Conservation (phyloP, 2,329 filamentous ascomycete genomes). For the Scedosporium boydii region DNA sequence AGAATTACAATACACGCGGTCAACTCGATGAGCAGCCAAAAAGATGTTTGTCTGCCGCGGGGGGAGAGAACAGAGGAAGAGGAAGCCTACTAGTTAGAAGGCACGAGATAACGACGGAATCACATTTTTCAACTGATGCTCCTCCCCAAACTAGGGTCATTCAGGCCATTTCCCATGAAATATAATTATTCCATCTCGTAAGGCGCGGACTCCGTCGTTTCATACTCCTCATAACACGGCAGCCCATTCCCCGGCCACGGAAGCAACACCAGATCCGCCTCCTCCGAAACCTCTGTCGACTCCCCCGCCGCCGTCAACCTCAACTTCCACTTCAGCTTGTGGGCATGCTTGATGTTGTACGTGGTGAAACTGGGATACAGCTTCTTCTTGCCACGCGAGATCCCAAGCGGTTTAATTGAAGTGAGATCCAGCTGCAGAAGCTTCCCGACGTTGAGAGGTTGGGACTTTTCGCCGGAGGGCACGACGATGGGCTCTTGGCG, state of each 20-base stretch:
- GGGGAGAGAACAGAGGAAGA: too few species aligned
- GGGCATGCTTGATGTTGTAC: conserved; percentile 16
- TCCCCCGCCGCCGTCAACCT: not conserved
- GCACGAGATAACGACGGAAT: too few species aligned
- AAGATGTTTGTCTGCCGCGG: too few species aligned
- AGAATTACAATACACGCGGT: too few species aligned
- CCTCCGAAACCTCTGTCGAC: not conserved
- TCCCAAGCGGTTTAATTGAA: not conserved
- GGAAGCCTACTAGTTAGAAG: too few species aligned
- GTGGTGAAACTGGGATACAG: conserved; percentile 15
- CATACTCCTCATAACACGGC: not conserved
- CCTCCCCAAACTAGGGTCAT: too few species aligned
- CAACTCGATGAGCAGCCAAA: too few species aligned
- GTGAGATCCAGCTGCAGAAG: conserved; percentile 4
- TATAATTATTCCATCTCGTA: too few species aligned
- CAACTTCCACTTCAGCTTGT: conserved; percentile 14
- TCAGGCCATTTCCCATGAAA: too few species aligned
- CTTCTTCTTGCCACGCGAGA: not conserved
- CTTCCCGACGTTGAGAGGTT: conserved; percentile 7
- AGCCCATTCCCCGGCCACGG: not conserved
- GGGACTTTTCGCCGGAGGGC: conserved; percentile 4
- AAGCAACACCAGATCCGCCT: not conserved
- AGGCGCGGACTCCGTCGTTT: too few species aligned
- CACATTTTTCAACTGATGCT: too few species aligned
- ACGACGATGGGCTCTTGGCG: conserved; percentile 4